Evolutionary conservation across 176 grass and related monocot genomes (phyloP).

Genomic region (Juncus effusus): DNA sequence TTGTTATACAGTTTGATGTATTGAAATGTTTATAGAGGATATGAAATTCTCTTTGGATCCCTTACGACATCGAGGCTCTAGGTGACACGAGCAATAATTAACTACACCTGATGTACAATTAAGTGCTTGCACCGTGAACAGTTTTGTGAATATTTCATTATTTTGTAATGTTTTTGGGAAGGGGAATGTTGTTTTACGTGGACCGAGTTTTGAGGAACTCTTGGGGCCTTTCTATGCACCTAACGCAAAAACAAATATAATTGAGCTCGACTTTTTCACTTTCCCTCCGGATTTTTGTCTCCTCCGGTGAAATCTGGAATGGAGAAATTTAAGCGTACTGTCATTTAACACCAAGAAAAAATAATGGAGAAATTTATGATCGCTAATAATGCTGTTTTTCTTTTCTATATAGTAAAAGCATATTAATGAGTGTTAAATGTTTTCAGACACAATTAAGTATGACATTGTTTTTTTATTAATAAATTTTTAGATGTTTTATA

Average conservation of each 20-base stretch:
- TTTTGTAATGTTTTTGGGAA: not conserved
- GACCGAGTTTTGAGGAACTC: conserved; percentile 8
- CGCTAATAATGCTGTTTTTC: not conserved
- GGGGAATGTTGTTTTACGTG: not conserved
- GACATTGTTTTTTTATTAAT: no score
- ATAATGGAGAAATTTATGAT: not conserved
- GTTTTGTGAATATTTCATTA: not conserved
- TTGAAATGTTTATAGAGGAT: no score
- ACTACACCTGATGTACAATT: conserved; percentile 1
- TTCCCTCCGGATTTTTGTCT: not conserved
- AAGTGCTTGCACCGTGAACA: not conserved
- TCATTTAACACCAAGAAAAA: no score
- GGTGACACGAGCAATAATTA: not conserved
- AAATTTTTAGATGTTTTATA: no score
- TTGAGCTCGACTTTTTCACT: conserved; percentile 10
- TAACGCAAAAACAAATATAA: conserved; percentile 24
- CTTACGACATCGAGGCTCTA: conserved; percentile 13
- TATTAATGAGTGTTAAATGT: no score
- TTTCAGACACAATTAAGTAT: no score
- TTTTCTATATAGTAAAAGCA: not conserved
- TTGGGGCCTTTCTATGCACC: conserved; percentile 21
- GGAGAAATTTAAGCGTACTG: not conserved
- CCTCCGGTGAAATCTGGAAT: conserved; percentile 17
- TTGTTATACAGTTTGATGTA: no score
- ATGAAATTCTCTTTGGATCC: conserved; percentile 30